Evolutionary conservation across 2,329 filamentous ascomycete species (phyloP).

Genomic region (Clonostachys chloroleuca): DNA sequence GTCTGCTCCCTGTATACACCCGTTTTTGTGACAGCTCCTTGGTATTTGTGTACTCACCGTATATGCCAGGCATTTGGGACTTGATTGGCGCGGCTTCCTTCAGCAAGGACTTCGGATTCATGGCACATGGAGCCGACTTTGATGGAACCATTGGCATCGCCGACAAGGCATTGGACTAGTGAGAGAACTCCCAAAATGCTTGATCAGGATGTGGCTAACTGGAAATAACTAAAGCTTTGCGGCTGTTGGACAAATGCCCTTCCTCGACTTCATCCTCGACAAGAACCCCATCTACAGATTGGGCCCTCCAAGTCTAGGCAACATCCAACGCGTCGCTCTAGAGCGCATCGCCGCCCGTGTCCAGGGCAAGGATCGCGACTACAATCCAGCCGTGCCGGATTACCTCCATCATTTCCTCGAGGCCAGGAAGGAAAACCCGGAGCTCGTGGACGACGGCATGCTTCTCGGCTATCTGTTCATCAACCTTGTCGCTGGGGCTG

Average conservation of each 20-base stretch:
- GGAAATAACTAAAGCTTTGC: slow-evolving; percentile 18
- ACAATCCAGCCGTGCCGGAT: slow-evolving; percentile 9
- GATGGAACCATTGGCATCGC: slow-evolving; percentile 6
- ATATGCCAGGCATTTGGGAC: background rate
- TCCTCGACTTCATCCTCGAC: slow-evolving; percentile 16
- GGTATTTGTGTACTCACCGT: too few relatives aligned
- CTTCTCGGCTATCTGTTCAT: slow-evolving; percentile 25
- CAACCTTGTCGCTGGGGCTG: slow-evolving; percentile 27
- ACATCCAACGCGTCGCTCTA: slow-evolving; percentile 9
- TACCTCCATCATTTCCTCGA: slow-evolving; percentile 28
- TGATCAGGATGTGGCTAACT: background rate
- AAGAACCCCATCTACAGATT: slow-evolving; percentile 7
- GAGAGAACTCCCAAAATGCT: background rate
- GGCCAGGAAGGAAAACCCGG: slow-evolving; percentile 21
- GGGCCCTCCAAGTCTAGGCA: slow-evolving; percentile 9
- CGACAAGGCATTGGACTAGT: slow-evolving; percentile 21
- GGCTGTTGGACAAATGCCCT: slow-evolving; percentile 16
- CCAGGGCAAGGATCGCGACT: slow-evolving; percentile 11
- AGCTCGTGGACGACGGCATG: slow-evolving; percentile 25
- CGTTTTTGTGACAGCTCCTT: too few relatives aligned
- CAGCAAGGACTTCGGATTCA: slow-evolving; percentile 22
- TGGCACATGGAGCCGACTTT: slow-evolving; percentile 18
- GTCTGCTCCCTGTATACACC: too few relatives aligned
- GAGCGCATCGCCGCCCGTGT: slow-evolving; percentile 9
- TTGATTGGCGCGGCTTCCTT: background rate